Conservation (phyloP, 2,329 filamentous ascomycete species). For the Pseudocercospora cruenta region DNA sequence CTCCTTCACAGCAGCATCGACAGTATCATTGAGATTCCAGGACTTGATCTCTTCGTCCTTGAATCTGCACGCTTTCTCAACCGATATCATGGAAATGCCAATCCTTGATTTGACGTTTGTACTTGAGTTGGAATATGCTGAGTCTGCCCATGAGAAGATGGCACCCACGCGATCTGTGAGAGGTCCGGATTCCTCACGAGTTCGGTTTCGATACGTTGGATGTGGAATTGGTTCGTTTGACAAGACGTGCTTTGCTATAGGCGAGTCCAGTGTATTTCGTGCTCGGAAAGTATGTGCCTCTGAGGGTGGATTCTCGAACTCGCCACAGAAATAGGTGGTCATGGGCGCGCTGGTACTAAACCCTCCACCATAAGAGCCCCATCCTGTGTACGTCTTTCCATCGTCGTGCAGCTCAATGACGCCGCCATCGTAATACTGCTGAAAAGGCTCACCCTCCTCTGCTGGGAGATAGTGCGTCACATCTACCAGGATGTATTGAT, state of each 20-base stretch:
- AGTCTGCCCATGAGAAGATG: conserved; percentile 52
- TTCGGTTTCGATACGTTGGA: conserved; percentile 44
- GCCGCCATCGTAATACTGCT: conserved; percentile 64
- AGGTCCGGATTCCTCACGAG: conserved; percentile 31
- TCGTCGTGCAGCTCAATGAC: conserved; percentile 56
- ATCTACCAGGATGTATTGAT: conserved; percentile 61
- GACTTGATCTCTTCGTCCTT: conserved; percentile 61
- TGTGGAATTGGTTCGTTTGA: conserved; percentile 35
- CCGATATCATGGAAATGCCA: conserved; percentile 70
- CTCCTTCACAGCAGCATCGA: conserved; percentile 48
- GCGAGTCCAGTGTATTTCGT: conserved; percentile 32
- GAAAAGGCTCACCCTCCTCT: conserved; percentile 49
- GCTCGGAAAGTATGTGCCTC: conserved; percentile 41
- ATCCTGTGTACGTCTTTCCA: conserved; percentile 58
- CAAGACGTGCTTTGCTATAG: conserved; percentile 27
- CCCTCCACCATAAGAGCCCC: conserved; percentile 64
- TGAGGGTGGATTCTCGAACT: conserved; percentile 54
- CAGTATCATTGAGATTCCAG: conserved; percentile 35
- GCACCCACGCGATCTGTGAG: conserved; percentile 55
- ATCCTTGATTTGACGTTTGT: conserved; percentile 56
- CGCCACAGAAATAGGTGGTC: conserved; percentile 65
- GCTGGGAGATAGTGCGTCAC: conserved; percentile 64
- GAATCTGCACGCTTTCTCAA: conserved; percentile 62
- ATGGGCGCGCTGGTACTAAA: conserved; percentile 64
- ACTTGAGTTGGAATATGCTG: conserved; percentile 34